Evolutionary conservation across 257 asterid genomes (phyloP).

Genomic region (Ophiorrhiza pumila): DNA sequence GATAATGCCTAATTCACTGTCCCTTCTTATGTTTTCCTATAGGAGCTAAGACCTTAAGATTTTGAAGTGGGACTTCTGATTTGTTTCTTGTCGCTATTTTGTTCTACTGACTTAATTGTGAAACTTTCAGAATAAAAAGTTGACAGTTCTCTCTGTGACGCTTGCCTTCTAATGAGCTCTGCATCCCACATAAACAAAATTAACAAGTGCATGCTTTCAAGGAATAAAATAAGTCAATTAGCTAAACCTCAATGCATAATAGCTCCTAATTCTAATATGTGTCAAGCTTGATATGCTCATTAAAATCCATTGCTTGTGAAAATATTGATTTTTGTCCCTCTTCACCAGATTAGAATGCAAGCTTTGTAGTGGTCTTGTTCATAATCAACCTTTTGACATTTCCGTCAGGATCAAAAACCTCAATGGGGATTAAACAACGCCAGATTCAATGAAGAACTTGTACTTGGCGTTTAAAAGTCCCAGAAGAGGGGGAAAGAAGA

Average conservation of each 20-base stretch:
- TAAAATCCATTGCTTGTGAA: background rate
- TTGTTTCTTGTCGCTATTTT: background rate
- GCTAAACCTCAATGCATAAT: background rate
- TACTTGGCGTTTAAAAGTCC: background rate
- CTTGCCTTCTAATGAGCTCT: background rate
- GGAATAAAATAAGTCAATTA: background rate
- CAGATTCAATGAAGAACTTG: background rate
- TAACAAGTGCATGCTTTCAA: background rate
- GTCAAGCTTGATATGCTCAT: background rate
- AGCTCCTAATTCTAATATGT: background rate
- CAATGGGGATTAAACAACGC: too few species aligned
- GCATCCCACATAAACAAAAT: background rate
- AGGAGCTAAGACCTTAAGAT: background rate
- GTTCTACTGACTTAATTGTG: background rate
- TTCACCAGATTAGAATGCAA: background rate
- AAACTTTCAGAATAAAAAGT: background rate
- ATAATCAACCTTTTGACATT: background rate
- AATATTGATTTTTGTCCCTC: background rate
- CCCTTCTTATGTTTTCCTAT: background rate
- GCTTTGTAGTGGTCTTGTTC: background rate
- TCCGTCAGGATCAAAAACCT: background rate
- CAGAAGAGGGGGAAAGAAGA: background rate
- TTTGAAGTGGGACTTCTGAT: background rate
- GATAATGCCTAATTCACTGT: background rate
- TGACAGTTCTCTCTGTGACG: background rate